Percentiles rank a stretch among this genome's conserved stretches.
Evolutionary conservation across 2,329 filamentous ascomycete species (phyloP).

Genomic region (Pyrenochaeta sp.): DNA sequence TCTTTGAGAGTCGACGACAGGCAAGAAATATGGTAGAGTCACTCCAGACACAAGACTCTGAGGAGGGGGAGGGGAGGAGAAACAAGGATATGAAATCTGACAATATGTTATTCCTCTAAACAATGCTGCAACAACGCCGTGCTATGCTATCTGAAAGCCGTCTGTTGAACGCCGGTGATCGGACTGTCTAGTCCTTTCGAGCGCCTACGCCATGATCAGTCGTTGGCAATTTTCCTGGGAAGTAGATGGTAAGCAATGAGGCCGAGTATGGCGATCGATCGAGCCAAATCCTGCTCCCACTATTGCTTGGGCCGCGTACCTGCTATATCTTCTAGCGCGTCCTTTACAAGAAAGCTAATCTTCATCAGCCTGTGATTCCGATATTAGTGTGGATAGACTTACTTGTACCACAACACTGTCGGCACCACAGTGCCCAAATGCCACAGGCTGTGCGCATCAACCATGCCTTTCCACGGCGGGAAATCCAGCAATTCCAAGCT

Average conservation of each 20-base stretch:
- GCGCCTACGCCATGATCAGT: slow-evolving; percentile 26
- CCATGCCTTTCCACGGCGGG: slow-evolving; percentile 77
- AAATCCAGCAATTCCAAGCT: slow-evolving; percentile 96
- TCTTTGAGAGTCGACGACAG: too few relatives aligned
- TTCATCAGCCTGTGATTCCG: slow-evolving; percentile 21
- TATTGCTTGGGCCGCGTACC: slow-evolving; percentile 75
- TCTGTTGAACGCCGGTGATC: neutral
- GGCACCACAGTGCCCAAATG: slow-evolving; percentile 92
- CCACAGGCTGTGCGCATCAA: slow-evolving; percentile 97
- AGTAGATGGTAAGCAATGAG: slow-evolving; percentile 29
- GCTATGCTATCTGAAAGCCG: neutral
- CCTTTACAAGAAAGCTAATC: slow-evolving; percentile 81
- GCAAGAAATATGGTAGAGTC: too few relatives aligned
- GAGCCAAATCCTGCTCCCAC: slow-evolving; percentile 6
- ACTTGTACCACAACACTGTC: slow-evolving; percentile 94
- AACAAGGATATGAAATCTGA: neutral
- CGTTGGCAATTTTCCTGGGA: slow-evolving; percentile 31
- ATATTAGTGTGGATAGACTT: slow-evolving; percentile 55
- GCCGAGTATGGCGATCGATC: slow-evolving; percentile 2
- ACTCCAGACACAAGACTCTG: too few relatives aligned
- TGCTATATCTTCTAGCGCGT: slow-evolving; percentile 83
- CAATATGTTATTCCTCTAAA: neutral
- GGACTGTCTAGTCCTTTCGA: slow-evolving; percentile 17
- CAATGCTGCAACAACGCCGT: neutral
- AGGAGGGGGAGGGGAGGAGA: too few relatives aligned